phyloP scores from a whole-genome alignment of 2,329 filamentous ascomycete genomes.

The Verticillium zaregamsianum region DNA sequence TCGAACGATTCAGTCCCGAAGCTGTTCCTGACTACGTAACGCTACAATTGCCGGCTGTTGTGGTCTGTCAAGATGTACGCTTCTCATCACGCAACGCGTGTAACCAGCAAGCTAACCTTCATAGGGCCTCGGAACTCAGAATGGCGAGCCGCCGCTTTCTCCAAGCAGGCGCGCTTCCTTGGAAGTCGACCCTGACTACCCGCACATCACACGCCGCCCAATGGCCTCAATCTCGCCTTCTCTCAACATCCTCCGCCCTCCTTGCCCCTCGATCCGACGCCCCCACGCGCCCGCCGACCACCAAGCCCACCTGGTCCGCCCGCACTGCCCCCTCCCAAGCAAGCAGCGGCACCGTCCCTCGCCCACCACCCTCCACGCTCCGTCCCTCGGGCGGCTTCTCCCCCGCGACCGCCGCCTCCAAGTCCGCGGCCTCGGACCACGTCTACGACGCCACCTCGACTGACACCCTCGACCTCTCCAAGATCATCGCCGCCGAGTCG shows the following conservation, averaged over 20 bases:
- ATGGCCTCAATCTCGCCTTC: background rate
- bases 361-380: background rate
- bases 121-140: conserved; percentile 12
- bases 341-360: background rate
- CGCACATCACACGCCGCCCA: background rate
- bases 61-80: background rate
- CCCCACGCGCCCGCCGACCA: background rate
- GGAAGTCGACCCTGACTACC: background rate
- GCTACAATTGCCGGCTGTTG: background rate
- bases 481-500: conserved; percentile 28
- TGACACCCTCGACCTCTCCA: conserved; percentile 25
- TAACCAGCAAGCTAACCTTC: background rate
- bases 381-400: background rate
- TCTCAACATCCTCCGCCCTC: background rate
- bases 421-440: background rate
- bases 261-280: background rate
- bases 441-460: conserved; percentile 11
- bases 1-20: background rate
- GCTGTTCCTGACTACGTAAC: background rate
- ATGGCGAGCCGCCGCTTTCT: conserved; percentile 10
- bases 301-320: background rate
- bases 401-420: background rate
- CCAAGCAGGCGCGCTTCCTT: background rate
- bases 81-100: background rate
- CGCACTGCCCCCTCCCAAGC: conserved; percentile 1